phyloP scores from a whole-genome alignment of 1,284 basidiomycete species.

The Malassezia globosa region DNA sequence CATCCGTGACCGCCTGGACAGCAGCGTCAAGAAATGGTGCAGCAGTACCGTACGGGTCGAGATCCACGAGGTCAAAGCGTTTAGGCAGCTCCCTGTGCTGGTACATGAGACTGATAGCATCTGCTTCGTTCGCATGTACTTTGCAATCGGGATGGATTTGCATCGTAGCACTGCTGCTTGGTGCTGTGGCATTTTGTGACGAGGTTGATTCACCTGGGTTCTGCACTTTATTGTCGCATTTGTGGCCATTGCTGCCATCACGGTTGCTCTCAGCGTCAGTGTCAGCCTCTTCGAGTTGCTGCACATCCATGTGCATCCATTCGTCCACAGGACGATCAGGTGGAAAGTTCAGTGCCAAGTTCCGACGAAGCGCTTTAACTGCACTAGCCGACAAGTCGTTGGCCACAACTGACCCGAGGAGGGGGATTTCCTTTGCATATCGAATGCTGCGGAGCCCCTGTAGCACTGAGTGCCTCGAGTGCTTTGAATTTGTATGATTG shows the following conservation, averaged over 20 bases:
- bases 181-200: too few relatives aligned
- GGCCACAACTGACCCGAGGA: conserved; percentile 78
- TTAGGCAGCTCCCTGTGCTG: conserved; percentile 62
- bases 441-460: conserved; percentile 88
- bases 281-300: conserved; percentile 6
- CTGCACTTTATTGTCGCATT: background rate
- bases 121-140: conserved; percentile 36
- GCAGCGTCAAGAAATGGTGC: conserved; percentile 95
- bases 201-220: background rate
- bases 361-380: conserved; percentile 72
- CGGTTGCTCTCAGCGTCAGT: background rate
- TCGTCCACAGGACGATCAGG: conserved; percentile 49
- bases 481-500: conserved; percentile 62
- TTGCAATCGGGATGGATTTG: conserved; percentile 41
- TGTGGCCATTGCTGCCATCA: too few relatives aligned
- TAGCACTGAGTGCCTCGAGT: conserved; percentile 90
- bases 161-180: conserved; percentile 6
- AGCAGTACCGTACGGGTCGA: conserved; percentile 95
- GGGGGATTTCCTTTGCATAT: conserved; percentile 92
- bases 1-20: conserved; percentile 73
- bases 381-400: conserved; percentile 82
- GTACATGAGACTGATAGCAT: conserved; percentile 66
- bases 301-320: conserved; percentile 16
- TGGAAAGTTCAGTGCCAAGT: conserved; percentile 77
- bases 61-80: conserved; percentile 83